A percentile compares a stretch with the other conserved stretches of the same genome.
Conservation (phyloP, 306 rosid species). For the Ceratonia siliqua region DNA sequence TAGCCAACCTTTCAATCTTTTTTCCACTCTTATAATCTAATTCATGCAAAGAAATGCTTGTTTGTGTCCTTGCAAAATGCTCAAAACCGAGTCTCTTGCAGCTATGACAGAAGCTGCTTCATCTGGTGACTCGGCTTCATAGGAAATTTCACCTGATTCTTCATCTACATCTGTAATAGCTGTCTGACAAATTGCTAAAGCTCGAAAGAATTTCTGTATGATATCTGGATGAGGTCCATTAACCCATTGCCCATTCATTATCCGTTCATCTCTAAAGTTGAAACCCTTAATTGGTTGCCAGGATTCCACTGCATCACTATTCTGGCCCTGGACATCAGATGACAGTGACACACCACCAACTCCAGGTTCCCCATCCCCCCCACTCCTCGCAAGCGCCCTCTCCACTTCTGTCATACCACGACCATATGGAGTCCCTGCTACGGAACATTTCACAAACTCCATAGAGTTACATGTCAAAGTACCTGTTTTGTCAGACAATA, state of each 20-base stretch:
- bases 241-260: slow-evolving; percentile 55
- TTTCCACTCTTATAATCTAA: slow-evolving; percentile 40
- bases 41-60: slow-evolving; percentile 47
- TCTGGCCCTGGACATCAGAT: slow-evolving; percentile 11
- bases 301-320: slow-evolving; percentile 16
- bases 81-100: slow-evolving; percentile 58
- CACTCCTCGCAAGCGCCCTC: slow-evolving; percentile 38
- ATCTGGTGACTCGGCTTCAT: slow-evolving; percentile 63
- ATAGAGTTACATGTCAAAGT: slow-evolving; percentile 64
- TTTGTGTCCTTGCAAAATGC: slow-evolving; percentile 47
- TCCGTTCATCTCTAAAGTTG: slow-evolving; percentile 51
- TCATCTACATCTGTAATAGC: slow-evolving; percentile 44
- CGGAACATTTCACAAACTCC: slow-evolving; percentile 60
- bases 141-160: slow-evolving; percentile 40
- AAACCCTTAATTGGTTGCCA: slow-evolving; percentile 44
- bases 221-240: slow-evolving; percentile 48
- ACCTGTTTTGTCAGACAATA: slow-evolving; percentile 65
- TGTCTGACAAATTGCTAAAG: slow-evolving; percentile 57
- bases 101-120: slow-evolving; percentile 68
- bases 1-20: slow-evolving; percentile 54
- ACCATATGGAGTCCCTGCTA: slow-evolving; percentile 57
- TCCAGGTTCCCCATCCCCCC: slow-evolving; percentile 21
- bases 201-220: slow-evolving; percentile 48
- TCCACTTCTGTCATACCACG: slow-evolving; percentile 59
- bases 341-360: slow-evolving; percentile 24